Percentiles rank a stretch among this genome's conserved stretches.
Evolutionary conservation across 805 yeast genomes (phyloP).

Genomic region (Cyberlindnera mrakii): DNA sequence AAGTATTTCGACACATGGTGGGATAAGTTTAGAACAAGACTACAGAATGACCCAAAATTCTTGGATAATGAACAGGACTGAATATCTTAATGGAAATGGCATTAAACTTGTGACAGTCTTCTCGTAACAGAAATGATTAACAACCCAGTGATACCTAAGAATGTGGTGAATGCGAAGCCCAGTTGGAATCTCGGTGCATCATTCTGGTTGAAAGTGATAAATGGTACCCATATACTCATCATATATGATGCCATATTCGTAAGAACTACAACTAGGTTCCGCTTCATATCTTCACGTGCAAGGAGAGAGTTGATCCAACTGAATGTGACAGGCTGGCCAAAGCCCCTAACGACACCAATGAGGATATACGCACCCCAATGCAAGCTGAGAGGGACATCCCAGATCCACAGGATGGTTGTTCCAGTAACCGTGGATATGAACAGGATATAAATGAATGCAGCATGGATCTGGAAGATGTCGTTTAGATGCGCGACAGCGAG

Average conservation of each 20-base stretch:
- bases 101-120: too few relatives aligned
- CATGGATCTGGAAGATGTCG: conserved; percentile 25
- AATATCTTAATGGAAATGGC: too few relatives aligned
- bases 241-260: conserved; percentile 39
- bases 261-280: conserved; percentile 32
- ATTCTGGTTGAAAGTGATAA: conserved; percentile 33
- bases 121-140: too few relatives aligned
- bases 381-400: conserved; percentile 43
- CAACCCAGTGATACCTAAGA: not conserved
- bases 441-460: not conserved
- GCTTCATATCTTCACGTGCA: conserved; percentile 26
- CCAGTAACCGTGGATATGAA: not conserved
- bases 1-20: conserved; percentile 92
- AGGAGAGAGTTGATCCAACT: conserved; percentile 50
- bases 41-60: conserved; percentile 79
- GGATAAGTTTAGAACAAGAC: conserved; percentile 75
- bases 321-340: conserved; percentile 52
- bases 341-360: conserved; percentile 39
- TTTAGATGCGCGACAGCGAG: conserved; percentile 30
- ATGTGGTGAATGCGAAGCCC: conserved; percentile 25
- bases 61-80: conserved; percentile 37
- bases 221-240: conserved; percentile 32
- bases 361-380: conserved; percentile 47
- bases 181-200: conserved; percentile 32
- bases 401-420: conserved; percentile 13